These are phyloP conservation scores for Kurtzmaniella fragi DNA, from an alignment of 805 yeast genomes.

Conservation along the genomic window DNA sequence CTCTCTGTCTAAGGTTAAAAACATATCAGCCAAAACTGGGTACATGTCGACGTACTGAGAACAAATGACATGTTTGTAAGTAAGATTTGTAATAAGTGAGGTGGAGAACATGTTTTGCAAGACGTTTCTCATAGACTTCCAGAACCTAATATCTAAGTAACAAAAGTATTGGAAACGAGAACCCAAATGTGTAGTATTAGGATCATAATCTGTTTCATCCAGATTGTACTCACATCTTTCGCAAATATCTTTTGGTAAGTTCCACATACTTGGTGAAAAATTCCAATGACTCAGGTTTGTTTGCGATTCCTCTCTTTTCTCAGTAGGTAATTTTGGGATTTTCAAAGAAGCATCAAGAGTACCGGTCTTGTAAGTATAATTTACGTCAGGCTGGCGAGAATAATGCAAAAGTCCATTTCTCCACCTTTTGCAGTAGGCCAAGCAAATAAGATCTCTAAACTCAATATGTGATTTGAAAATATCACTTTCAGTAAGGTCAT, in stretches of 20 bases:
- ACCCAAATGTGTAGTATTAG: slow-evolving; percentile 30
- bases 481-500: slow-evolving; percentile 51
- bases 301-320: not conserved
- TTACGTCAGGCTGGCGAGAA: slow-evolving; percentile 4
- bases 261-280: slow-evolving; percentile 41
- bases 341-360: slow-evolving; percentile 27
- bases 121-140: slow-evolving; percentile 55
- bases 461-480: slow-evolving; percentile 44
- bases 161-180: slow-evolving; percentile 56
- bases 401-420: slow-evolving; percentile 38
- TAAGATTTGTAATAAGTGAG: slow-evolving; percentile 55
- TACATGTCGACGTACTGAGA: slow-evolving; percentile 81
- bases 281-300: slow-evolving; percentile 31
- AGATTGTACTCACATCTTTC: slow-evolving; percentile 45
- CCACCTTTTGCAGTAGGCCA: slow-evolving; percentile 62
- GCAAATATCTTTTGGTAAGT: slow-evolving; percentile 36
- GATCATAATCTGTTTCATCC: slow-evolving; percentile 19
- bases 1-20: slow-evolving; percentile 73
- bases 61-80: slow-evolving; percentile 56
- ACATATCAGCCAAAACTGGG: slow-evolving; percentile 67
- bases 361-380: slow-evolving; percentile 23
- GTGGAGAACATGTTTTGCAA: slow-evolving; percentile 64
- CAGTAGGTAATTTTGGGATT: slow-evolving; percentile 32
- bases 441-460: slow-evolving; percentile 48
- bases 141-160: slow-evolving; percentile 66